Evolutionary conservation across 208 protist genomes (phyloP), one percentile per base, ranked within the genome.

Genomic region (Herpetomonas tarakana): DNA sequence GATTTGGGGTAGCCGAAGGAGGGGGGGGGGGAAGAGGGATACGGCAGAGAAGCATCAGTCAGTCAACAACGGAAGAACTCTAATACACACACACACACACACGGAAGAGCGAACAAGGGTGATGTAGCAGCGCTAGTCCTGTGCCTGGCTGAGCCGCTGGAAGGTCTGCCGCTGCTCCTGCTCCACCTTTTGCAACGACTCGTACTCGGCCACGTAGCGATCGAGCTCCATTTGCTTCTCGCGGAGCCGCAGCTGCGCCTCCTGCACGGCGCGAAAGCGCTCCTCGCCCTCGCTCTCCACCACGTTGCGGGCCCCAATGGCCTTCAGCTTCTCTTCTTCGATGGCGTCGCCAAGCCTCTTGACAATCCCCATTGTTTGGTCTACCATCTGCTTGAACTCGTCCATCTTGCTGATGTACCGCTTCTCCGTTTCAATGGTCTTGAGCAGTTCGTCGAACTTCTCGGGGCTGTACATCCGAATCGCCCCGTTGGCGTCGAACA

Each of bases 381-480:
- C 80, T 19, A 92, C 87, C 28, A 92, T 69, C 19, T 73, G 76
- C 47, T 78, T 74, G 56, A 96, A 96, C 60, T 91, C 81, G 26
- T 93, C 83, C 87, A 96, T 92, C 66, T 83, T 86, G 22, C 70
- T 74, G 9, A 88, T 74, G 53, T 92, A 96, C 25, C 62, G 70
- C 55, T 78, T 73, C 54, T 88, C 76, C 14, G 78, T 68, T 31
- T 90, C 85, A n/a, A 92, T 78, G 0, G 81, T 65, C 51, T 88
- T 89, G 19, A 92, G 50, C 18, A 91, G 66, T 58, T 96, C 72
- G 46, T 96, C 86, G 58, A 84, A 96, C 71, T 91, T 93, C 25
- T 96, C 86, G 2, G 90, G 90, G 62, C 88, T 83, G 71, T 96
- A 96, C 81, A 96, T 92, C 53, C 86, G 83, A 59, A 93, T 92